phyloP scores from a whole-genome alignment of 345 rosid species.

The Eutrema heterophyllum region DNA sequence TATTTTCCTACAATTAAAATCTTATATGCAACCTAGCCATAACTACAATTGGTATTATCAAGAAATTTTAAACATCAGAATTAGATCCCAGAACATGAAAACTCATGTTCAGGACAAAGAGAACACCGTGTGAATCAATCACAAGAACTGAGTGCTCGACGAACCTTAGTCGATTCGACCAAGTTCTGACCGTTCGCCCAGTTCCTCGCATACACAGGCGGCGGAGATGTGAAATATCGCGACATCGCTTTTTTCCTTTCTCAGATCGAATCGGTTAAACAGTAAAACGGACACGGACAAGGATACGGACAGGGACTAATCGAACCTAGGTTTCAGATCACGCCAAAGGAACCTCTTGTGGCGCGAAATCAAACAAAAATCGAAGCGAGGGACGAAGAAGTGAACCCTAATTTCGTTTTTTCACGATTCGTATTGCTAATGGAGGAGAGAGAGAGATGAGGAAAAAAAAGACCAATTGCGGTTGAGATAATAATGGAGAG shows the following conservation, averaged over 20 bases:
- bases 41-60: neutral
- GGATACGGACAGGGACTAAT: slow-evolving; percentile 11
- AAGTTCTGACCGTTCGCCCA: slow-evolving; percentile 43
- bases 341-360: neutral
- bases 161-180: slow-evolving; percentile 66
- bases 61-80: neutral
- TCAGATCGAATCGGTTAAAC: slow-evolving; percentile 13
- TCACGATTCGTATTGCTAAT: neutral
- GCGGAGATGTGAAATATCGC: slow-evolving; percentile 51
- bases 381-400: neutral
- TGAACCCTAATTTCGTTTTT: neutral
- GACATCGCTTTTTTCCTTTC: slow-evolving; percentile 37
- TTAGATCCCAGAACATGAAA: slow-evolving; percentile 3
- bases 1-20: neutral
- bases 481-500: neutral
- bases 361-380: slow-evolving; percentile 13
- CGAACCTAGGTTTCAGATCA: slow-evolving; percentile 15
- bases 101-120: neutral
- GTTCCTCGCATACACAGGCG: slow-evolving; percentile 40
- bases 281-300: neutral
- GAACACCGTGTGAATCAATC: slow-evolving; percentile 19
- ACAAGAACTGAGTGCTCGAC: slow-evolving; percentile 41
- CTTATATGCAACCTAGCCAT: neutral
- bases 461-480: neutral
- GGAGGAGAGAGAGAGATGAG: neutral